Conservation (phyloP, 306 rosid species). For the Cyamopsis tetragonoloba region DNA sequence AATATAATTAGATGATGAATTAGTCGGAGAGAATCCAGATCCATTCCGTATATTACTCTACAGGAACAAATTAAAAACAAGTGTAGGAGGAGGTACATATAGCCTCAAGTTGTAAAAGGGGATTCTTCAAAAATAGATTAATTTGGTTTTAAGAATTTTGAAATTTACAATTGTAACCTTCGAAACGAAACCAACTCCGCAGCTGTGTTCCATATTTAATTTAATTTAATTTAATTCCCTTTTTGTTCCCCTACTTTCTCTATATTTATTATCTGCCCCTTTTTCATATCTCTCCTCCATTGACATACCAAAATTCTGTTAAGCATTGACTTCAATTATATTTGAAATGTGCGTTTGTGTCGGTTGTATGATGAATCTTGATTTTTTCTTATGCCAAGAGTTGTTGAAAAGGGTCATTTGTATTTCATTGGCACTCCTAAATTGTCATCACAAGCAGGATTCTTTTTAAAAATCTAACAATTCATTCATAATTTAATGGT, state of each 20-base stretch:
- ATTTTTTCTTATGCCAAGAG: not conserved
- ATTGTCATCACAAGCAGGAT: not conserved
- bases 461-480: not conserved
- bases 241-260: not conserved
- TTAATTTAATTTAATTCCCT: too few relatives aligned
- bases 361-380: not conserved
- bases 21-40: too few relatives aligned
- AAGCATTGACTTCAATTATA: constrained; percentile 17
- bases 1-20: too few relatives aligned
- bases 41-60: too few relatives aligned
- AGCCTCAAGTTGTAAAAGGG: constrained; percentile 5
- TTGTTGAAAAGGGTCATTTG: not conserved
- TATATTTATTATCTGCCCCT: not conserved
- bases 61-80: too few relatives aligned
- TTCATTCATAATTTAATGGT: not conserved
- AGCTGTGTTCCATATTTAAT: not conserved
- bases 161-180: not conserved
- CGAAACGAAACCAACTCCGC: not conserved
- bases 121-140: constrained; percentile 19
- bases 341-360: not conserved
- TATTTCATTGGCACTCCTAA: not conserved
- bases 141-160: constrained; percentile 2
- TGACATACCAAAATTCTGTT: constrained; percentile 17
- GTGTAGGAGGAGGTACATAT: not conserved
- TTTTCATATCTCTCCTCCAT: constrained; percentile 1